A percentile compares a stretch with the other conserved stretches of the same genome.
Evolutionary conservation across 2,329 filamentous ascomycete genomes (phyloP).

Genomic region (Fusarium sp.): DNA sequence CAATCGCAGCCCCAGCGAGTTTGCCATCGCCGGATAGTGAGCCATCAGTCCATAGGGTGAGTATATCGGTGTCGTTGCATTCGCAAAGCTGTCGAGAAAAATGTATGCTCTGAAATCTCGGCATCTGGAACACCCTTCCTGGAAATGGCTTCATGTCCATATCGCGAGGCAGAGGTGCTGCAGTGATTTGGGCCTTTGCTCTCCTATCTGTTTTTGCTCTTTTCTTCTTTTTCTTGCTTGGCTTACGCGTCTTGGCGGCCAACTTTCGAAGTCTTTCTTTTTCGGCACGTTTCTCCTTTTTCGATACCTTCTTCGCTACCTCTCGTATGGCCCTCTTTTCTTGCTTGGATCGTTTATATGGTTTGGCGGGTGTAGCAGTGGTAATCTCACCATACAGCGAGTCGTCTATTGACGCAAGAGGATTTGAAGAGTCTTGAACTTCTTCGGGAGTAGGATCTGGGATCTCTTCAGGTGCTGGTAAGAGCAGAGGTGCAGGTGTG

Average conservation of each 20-base stretch:
- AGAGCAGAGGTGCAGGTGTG: too few relatives aligned
- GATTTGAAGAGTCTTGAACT: neutral
- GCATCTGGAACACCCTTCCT: neutral
- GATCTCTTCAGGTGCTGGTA: too few relatives aligned
- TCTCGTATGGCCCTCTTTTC: neutral
- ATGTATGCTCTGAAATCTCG: neutral
- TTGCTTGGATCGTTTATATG: neutral
- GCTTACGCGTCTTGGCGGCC: neutral
- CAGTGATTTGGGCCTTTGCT: neutral
- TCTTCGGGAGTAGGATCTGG: neutral
- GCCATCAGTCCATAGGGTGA: slow-evolving; percentile 4
- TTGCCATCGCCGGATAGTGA: neutral
- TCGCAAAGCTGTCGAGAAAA: neutral
- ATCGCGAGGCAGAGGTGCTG: neutral
- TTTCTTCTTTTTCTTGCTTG: neutral
- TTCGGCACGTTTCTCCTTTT: neutral
- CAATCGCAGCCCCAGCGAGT: slow-evolving; percentile 5
- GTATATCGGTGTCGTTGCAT: neutral
- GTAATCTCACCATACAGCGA: neutral
- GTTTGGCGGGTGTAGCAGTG: neutral
- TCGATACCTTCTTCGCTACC: neutral
- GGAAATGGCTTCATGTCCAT: neutral
- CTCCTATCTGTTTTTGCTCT: neutral
- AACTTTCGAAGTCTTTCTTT: neutral
- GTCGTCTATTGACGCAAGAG: neutral